Evolutionary conservation across 140 eudicot genomes (phyloP).

Genomic region (Senecio squalidus): DNA sequence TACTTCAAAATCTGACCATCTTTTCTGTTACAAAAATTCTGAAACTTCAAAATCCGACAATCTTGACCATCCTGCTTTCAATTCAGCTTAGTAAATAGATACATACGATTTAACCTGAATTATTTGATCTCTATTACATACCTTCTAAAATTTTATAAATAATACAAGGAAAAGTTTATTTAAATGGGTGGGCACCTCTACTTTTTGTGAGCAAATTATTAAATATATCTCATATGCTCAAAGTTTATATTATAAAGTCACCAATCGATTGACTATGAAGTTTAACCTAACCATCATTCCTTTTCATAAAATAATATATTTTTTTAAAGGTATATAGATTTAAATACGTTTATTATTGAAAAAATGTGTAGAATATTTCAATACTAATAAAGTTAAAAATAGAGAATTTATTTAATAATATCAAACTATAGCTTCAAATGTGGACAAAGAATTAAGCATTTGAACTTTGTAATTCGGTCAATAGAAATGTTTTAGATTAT

Average conservation of each 20-base stretch:
- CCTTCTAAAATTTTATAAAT: background rate
- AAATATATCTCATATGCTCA: conserved; percentile 1
- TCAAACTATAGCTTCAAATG: background rate
- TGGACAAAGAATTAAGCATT: no score
- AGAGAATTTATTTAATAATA: background rate
- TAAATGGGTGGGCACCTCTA: conserved; percentile 1
- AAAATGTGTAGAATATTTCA: background rate
- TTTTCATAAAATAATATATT: conserved; percentile 1
- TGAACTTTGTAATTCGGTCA: background rate
- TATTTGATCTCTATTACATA: background rate
- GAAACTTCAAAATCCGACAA: no score
- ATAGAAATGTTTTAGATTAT: background rate
- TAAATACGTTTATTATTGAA: no score
- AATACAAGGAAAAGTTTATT: no score
- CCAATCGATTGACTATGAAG: conserved; percentile 24
- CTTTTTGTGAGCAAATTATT: conserved; percentile 1
- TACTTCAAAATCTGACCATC: no score
- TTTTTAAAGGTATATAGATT: background rate
- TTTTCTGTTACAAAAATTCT: no score
- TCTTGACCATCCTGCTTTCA: no score
- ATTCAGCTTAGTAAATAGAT: no score
- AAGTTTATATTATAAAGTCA: background rate
- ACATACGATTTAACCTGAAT: no score
- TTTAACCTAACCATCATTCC: conserved; percentile 37
- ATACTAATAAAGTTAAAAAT: background rate